phyloP scores from a whole-genome alignment of 2,329 filamentous ascomycete species.

The Hypoxylon sp. region DNA sequence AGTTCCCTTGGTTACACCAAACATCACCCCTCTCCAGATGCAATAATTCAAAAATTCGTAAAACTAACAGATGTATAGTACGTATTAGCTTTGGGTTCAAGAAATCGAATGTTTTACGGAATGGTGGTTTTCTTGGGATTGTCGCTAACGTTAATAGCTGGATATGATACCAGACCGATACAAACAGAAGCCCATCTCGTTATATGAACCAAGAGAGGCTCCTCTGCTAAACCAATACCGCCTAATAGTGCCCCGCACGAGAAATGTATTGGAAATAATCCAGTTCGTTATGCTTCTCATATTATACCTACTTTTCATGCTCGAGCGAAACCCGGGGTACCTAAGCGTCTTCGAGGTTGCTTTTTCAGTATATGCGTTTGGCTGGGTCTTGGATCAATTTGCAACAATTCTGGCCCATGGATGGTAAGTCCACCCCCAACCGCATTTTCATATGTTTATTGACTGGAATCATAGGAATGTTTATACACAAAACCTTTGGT shows the following conservation, averaged over 20 bases:
- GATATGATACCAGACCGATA: slow-evolving; percentile 88
- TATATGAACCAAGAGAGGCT: slow-evolving; percentile 80
- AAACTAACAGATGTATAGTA: slow-evolving; percentile 26
- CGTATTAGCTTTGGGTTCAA: too few relatives aligned
- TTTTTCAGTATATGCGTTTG: slow-evolving; percentile 78
- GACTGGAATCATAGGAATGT: slow-evolving; percentile 65
- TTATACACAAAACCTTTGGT: slow-evolving; percentile 89
- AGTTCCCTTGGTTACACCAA: not conserved
- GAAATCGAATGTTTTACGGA: too few relatives aligned
- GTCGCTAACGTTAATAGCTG: slow-evolving; percentile 51
- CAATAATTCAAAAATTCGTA: not conserved
- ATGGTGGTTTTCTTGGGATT: not conserved
- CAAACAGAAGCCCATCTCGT: slow-evolving; percentile 81
- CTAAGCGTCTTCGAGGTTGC: slow-evolving; percentile 68
- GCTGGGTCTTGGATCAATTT: slow-evolving; percentile 82
- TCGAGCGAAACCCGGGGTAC: slow-evolving; percentile 65
- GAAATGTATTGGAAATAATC: slow-evolving; percentile 76
- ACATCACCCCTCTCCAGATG: not conserved
- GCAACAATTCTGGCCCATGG: slow-evolving; percentile 79
- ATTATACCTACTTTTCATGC: slow-evolving; percentile 78
- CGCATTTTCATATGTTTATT: slow-evolving; percentile 5
- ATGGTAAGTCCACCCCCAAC: slow-evolving; percentile 53
- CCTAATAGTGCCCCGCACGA: slow-evolving; percentile 80
- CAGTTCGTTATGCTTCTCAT: slow-evolving; percentile 76
- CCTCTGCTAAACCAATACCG: slow-evolving; percentile 86